These are phyloP conservation scores for Podila clonocystis DNA, from an alignment of 192 early-diverging fungal species.

Conservation along the genomic window DNA sequence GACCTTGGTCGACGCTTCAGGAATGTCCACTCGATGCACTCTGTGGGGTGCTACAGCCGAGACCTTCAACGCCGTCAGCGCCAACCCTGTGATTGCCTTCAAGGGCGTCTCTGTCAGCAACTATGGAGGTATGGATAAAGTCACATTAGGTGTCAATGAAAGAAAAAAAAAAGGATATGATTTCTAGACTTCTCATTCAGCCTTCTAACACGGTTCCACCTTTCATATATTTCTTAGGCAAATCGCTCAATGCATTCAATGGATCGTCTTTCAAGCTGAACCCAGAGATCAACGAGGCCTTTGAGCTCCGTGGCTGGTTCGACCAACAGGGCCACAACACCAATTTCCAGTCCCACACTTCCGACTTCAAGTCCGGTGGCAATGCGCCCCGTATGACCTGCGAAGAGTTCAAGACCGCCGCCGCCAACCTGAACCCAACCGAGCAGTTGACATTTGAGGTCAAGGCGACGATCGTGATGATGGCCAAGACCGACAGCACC, in stretches of 20 bases:
- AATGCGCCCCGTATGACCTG: constrained; percentile 33
- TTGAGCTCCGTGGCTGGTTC: constrained; percentile 34
- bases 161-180: background rate
- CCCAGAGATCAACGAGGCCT: constrained; percentile 31
- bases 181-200: background rate
- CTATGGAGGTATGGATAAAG: constrained; percentile 70
- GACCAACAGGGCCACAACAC: constrained; percentile 19
- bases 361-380: constrained; percentile 16
- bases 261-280: constrained; percentile 34
- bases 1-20: constrained; percentile 79
- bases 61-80: constrained; percentile 58
- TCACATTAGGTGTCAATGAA: too few species aligned
- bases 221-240: constrained; percentile 9
- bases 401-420: constrained; percentile 22
- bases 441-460: constrained; percentile 79
- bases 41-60: constrained; percentile 91
- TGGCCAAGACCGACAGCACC: constrained; percentile 68
- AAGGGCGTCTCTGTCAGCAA: constrained; percentile 91
- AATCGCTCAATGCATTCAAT: constrained; percentile 40
- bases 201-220: background rate
- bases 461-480: constrained; percentile 77
- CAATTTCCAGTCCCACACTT: constrained; percentile 34
- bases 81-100: constrained; percentile 75
- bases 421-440: constrained; percentile 18
- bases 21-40: constrained; percentile 77